A percentile compares a stretch with the other conserved stretches of the same genome.
Conservation (phyloP, 2,329 filamentous ascomycete species). For the Diplodia seriata region DNA sequence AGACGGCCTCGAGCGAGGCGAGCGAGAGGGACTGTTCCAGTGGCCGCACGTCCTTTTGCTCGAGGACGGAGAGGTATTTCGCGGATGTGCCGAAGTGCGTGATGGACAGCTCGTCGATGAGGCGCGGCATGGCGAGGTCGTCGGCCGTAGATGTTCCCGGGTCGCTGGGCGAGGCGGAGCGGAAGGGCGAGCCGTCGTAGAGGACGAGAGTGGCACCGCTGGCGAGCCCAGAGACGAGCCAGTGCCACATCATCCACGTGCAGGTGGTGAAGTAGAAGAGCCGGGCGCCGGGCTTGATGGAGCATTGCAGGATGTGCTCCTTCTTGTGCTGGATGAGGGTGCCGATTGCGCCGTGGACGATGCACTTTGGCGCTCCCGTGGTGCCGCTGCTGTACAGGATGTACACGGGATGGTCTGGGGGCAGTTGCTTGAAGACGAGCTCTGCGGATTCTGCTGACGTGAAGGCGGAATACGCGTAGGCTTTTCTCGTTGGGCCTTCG, state of each 20-base stretch:
- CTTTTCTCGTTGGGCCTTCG: slow-evolving; percentile 45
- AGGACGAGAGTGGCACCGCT: slow-evolving; percentile 83
- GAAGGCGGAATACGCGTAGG: slow-evolving; percentile 45
- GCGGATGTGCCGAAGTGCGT: slow-evolving; percentile 96
- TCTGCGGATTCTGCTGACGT: slow-evolving; percentile 38
- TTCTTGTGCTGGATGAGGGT: slow-evolving; percentile 97
- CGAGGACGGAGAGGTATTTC: slow-evolving; percentile 89
- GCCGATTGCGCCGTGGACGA: slow-evolving; percentile 88
- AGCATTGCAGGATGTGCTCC: slow-evolving; percentile 87
- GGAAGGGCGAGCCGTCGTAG: slow-evolving; percentile 92
- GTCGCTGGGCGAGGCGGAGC: slow-evolving; percentile 46
- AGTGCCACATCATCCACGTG: slow-evolving; percentile 99
- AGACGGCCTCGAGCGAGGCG: slow-evolving; percentile 76
- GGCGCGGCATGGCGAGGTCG: slow-evolving; percentile 78
- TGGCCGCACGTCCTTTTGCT: slow-evolving; percentile 75
- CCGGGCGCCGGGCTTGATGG: slow-evolving; percentile 73
- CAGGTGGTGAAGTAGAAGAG: slow-evolving; percentile 95
- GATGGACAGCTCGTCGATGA: slow-evolving; percentile 81
- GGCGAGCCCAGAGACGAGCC: slow-evolving; percentile 86
- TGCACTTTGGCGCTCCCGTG: slow-evolving; percentile 86
- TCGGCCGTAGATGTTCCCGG: slow-evolving; percentile 63
- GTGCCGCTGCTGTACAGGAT: slow-evolving; percentile 94
- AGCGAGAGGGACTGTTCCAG: slow-evolving; percentile 59
- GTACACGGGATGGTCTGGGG: slow-evolving; percentile 87
- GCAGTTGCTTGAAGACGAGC: slow-evolving; percentile 73